These are phyloP conservation scores for Mrakiaceae sp. DNA, from an alignment of 1,284 basidiomycete species.

Conservation along the genomic window DNA sequence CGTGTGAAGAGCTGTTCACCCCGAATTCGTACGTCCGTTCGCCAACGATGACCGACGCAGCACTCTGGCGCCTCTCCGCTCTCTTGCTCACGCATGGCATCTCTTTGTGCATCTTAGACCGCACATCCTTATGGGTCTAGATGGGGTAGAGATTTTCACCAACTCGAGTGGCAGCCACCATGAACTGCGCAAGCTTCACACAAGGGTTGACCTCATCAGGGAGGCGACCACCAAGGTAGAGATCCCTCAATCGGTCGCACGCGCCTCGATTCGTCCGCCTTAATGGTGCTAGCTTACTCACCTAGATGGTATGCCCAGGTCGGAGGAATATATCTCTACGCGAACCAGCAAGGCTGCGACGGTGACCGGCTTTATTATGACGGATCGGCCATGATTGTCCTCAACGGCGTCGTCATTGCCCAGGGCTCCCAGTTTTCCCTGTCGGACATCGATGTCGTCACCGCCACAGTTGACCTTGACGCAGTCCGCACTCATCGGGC, in stretches of 20 bases:
- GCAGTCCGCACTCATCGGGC: conserved; percentile 82
- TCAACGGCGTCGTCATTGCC: conserved; percentile 84
- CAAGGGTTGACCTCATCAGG: conserved; percentile 85
- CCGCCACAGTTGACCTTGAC: conserved; percentile 88
- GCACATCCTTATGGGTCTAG: conserved; percentile 90
- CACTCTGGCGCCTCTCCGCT: no score
- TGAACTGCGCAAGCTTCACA: conserved; percentile 86
- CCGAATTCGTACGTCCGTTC: conserved; percentile 58
- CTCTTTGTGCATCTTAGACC: conserved; percentile 46
- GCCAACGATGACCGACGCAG: no score
- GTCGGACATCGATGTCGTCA: conserved; percentile 88
- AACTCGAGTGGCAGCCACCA: conserved; percentile 97
- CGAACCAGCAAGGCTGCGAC: conserved; percentile 98
- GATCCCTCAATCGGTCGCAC: neutral
- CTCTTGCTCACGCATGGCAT: neutral
- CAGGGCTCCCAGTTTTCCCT: conserved; percentile 96
- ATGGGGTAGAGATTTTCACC: conserved; percentile 97
- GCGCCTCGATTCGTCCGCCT: neutral
- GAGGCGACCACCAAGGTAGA: conserved; percentile 86
- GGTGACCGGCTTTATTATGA: conserved; percentile 97
- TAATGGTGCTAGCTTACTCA: no score
- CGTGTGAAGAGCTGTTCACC: conserved; percentile 96
- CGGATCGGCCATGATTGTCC: conserved; percentile 87
- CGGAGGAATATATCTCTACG: conserved; percentile 93
- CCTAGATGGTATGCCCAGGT: conserved; percentile 43